Evolutionary conservation across 495 filamentous ascomycete species (phyloP).

Genomic region (Hypomontagnella submonticulosa): DNA sequence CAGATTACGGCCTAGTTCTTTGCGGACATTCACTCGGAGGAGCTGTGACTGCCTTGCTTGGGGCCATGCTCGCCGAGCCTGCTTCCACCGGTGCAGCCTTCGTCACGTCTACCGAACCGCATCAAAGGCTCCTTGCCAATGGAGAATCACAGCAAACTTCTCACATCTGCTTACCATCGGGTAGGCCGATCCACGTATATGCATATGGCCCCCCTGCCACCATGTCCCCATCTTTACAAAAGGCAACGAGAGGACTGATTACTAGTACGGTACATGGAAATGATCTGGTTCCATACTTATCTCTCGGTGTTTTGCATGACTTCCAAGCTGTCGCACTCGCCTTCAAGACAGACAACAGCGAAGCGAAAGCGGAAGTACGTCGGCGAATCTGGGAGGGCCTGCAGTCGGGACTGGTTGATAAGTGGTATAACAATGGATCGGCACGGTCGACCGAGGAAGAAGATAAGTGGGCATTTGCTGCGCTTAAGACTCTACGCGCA

Average conservation of each 20-base stretch:
- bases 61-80: slow-evolving; percentile 77
- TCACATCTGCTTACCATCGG: slow-evolving; percentile 67
- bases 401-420: slow-evolving; percentile 56
- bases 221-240: slow-evolving; percentile 76
- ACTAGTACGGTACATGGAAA: slow-evolving; percentile 78
- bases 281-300: slow-evolving; percentile 79
- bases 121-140: slow-evolving; percentile 56
- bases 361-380: slow-evolving; percentile 72
- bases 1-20: slow-evolving; percentile 78
- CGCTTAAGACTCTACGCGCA: slow-evolving; percentile 71
- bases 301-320: slow-evolving; percentile 79
- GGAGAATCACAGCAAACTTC: slow-evolving; percentile 28
- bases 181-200: slow-evolving; percentile 80
- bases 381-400: slow-evolving; percentile 72
- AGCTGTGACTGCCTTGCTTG: slow-evolving; percentile 77
- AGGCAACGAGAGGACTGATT: slow-evolving; percentile 77
- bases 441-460: slow-evolving; percentile 57
- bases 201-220: slow-evolving; percentile 81
- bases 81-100: slow-evolving; percentile 56
- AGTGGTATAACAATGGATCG: slow-evolving; percentile 54
- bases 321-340: slow-evolving; percentile 75
- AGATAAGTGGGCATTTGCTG: slow-evolving; percentile 76
- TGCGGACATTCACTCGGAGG: slow-evolving; percentile 83
- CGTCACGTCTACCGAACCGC: slow-evolving; percentile 58
- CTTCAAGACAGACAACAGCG: slow-evolving; percentile 75